phyloP scores from a whole-genome alignment of 306 rosid genomes.

The Psophocarpus tetragonolobus region DNA sequence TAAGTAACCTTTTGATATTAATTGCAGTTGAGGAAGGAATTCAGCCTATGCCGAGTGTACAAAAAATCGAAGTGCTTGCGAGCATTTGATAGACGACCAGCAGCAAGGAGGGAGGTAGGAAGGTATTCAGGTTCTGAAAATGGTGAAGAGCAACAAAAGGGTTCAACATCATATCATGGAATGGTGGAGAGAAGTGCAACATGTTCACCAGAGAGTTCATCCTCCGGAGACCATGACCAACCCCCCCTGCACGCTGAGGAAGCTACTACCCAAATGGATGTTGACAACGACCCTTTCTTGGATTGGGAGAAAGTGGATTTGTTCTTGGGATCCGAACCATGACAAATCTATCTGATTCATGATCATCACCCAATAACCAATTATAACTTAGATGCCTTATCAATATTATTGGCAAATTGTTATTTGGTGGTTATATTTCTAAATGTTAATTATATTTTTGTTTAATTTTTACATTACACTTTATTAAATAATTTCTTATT shows the following conservation, averaged over 20 bases:
- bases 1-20: not conserved
- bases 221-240: slow-evolving; percentile 45
- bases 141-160: slow-evolving; percentile 1
- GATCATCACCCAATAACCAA: no score
- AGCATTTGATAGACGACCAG: slow-evolving; percentile 80
- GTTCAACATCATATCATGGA: slow-evolving; percentile 16
- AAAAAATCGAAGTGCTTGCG: slow-evolving; percentile 75
- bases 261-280: slow-evolving; percentile 25
- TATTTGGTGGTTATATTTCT: no score
- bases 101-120: slow-evolving; percentile 13
- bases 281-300: slow-evolving; percentile 48
- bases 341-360: not conserved
- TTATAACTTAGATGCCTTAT: no score
- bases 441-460: no score
- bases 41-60: slow-evolving; percentile 82
- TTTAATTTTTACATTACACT: no score
- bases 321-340: slow-evolving; percentile 35
- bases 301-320: slow-evolving; percentile 57
- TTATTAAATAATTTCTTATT: no score
- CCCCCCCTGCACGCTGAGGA: slow-evolving; percentile 34
- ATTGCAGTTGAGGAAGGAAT: slow-evolving; percentile 73
- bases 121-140: not conserved
- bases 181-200: slow-evolving; percentile 23
- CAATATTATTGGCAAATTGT: no score
- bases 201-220: slow-evolving; percentile 58